These are phyloP conservation scores for Abortiporus biennis DNA, from an alignment of 1,284 basidiomycete species.

Conservation along the genomic window DNA sequence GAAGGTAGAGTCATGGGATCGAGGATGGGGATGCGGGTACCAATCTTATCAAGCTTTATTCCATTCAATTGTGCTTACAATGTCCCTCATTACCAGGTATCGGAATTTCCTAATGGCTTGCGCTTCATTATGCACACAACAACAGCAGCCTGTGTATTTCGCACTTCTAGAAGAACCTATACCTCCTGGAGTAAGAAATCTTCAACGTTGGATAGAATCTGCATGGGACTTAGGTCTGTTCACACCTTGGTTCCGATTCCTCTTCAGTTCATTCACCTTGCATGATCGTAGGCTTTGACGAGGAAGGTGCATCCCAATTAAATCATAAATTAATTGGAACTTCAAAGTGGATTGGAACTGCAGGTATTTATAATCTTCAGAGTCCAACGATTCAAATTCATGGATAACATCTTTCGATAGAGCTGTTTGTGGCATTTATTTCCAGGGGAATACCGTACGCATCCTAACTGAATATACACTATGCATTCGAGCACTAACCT, in stretches of 20 bases:
- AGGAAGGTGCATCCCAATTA: slow-evolving; percentile 57
- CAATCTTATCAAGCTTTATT: slow-evolving; percentile 13
- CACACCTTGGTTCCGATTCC: too few relatives aligned
- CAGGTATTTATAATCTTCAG: slow-evolving; percentile 35
- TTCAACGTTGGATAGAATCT: slow-evolving; percentile 74
- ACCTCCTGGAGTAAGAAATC: slow-evolving; percentile 63
- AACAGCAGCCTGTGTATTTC: slow-evolving; percentile 52
- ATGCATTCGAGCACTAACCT: too few relatives aligned
- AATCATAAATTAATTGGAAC: slow-evolving; percentile 54
- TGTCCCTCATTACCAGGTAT: slow-evolving; percentile 53
- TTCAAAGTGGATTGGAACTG: slow-evolving; percentile 75
- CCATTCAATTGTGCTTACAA: neutral
- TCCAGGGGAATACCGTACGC: slow-evolving; percentile 75
- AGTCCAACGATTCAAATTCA: slow-evolving; percentile 9
- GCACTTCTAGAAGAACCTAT: slow-evolving; percentile 47
- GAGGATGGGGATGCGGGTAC: slow-evolving; percentile 71
- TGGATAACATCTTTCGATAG: slow-evolving; percentile 25
- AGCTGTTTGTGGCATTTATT: slow-evolving; percentile 63
- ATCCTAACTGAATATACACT: neutral
- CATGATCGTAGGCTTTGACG: slow-evolving; percentile 67
- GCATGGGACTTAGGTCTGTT: slow-evolving; percentile 66
- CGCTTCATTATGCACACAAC: slow-evolving; percentile 63
- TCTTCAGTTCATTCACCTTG: too few relatives aligned
- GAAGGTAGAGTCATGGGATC: slow-evolving; percentile 48
- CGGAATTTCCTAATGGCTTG: slow-evolving; percentile 84